Base-by-base conservation (phyloP, 352 stramenopile genomes). In the Globisporangium barbulae region DNA sequence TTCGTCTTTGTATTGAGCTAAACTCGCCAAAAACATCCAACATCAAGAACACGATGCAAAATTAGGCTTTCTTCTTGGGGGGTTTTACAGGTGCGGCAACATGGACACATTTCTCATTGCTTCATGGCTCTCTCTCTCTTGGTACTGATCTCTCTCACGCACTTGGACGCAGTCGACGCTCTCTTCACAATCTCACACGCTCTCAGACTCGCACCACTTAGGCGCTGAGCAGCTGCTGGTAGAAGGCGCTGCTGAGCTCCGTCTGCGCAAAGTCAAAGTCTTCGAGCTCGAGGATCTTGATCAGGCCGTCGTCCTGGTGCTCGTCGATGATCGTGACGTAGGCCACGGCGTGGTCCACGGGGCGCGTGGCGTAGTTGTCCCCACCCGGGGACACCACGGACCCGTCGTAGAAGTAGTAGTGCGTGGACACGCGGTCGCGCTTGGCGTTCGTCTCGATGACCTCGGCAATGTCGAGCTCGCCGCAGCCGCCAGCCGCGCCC, bases 391-490 rank as follows among this genome's bases (percentile, higher is more conserved):
- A 66, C 1, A 77, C 31, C 30, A 64, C 33, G 2, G 45, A 65
- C 10, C 52, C 57, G 41, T 75, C 55, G 41, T 70, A 65, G 50
- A 59, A 72, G 66, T 74, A 74, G 47, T 74, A 59, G 65, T 74
- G 64, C 17, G 68, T 72, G 21, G 58, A 22, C 12, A 74, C 39
- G 42, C 67, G 58, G 33, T 68, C 59, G 31, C 58, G 64, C 22
- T 54, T 62, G 21, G 64, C 68, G 74, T 84, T 85, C 35, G 78
- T 87, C 65, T 86, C 75, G 35, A 91, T 88, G 9, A 88, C 82
- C 61, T 91, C 82, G 31, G 82, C 82, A 22, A 89, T 78, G 59
- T 89, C 82, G 19, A 91, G 75, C 47, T 91, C 83, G 61, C 83
- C 83, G 60, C 83, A 91, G 65, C 81, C 83, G 56, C 83, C 83